Evolutionary conservation across 352 stramenopile genomes (phyloP).

Genomic region (Phytophthora litchii): DNA sequence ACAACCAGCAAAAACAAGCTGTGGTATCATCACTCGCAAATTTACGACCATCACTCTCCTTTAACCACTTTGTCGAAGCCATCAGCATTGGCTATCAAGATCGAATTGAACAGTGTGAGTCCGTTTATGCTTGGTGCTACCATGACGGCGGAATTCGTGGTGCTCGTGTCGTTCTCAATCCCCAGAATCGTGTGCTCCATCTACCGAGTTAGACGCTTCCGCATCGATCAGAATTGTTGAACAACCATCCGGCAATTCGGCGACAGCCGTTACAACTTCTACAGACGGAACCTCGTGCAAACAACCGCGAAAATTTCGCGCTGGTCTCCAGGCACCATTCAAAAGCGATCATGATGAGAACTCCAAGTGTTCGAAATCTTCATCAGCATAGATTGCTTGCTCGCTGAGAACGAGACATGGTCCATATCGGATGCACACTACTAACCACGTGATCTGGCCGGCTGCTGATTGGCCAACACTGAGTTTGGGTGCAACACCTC

Average conservation of each 20-base stretch:
- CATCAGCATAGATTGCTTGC: background rate
- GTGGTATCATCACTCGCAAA: too few species aligned
- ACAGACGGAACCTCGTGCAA: background rate
- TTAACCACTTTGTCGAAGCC: too few species aligned
- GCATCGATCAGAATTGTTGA: too few species aligned
- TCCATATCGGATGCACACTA: background rate
- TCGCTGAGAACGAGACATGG: background rate
- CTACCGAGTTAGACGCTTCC: conserved; percentile 57
- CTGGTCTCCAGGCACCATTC: background rate
- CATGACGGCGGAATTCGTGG: conserved; percentile 73
- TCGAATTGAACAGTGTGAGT: conserved; percentile 71
- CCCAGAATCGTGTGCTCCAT: conserved; percentile 64
- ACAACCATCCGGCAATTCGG: too few species aligned
- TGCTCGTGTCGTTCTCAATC: conserved; percentile 69
- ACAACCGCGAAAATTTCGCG: background rate
- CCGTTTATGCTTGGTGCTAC: conserved; percentile 75
- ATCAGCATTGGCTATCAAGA: conserved; percentile 85
- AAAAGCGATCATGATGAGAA: background rate
- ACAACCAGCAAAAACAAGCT: too few species aligned
- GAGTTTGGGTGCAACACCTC: conserved; percentile 1
- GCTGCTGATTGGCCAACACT: background rate
- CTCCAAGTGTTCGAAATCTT: background rate
- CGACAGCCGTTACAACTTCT: background rate
- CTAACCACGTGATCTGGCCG: background rate
- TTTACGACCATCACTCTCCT: too few species aligned